Conservation (phyloP, 73 alveolate species). For the Uronychia binucleata region DNA sequence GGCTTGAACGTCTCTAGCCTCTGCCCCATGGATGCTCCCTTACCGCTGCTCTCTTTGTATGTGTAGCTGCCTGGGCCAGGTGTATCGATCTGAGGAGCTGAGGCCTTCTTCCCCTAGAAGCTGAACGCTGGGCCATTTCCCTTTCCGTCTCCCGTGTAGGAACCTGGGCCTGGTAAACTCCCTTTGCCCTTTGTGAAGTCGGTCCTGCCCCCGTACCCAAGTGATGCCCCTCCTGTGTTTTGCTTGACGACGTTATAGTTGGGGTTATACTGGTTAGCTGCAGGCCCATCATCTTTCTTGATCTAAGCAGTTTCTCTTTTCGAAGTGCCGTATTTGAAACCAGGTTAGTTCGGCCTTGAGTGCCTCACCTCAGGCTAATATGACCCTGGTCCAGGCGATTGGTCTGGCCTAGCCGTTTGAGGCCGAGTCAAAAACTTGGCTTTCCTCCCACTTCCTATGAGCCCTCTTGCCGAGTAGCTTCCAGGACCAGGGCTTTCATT, state of each 20-base stretch:
- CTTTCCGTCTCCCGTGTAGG: conserved; percentile 6
- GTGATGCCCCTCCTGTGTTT: not conserved
- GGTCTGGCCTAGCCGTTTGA: not conserved
- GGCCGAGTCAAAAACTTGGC: not conserved
- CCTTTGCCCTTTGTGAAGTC: not conserved
- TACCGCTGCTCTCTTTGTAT: not conserved
- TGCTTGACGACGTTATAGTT: not conserved
- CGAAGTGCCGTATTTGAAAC: not conserved
- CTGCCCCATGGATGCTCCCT: not conserved
- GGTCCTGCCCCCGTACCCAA: not conserved
- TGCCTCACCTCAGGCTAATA: not conserved
- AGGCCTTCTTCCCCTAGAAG: not conserved
- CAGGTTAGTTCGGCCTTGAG: not conserved
- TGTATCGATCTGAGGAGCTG: conserved; percentile 9
- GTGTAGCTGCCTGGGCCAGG: not conserved
- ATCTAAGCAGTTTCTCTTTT: not conserved
- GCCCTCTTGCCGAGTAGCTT: not conserved
- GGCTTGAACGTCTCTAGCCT: not conserved
- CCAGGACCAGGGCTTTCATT: conserved; percentile 17
- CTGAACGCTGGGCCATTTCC: not conserved
- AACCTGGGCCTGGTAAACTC: not conserved
- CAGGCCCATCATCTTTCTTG: not conserved
- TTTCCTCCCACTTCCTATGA: conserved; percentile 9
- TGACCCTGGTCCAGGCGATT: conserved; percentile 25
- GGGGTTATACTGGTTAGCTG: not conserved